These are phyloP conservation scores for Corylus avellana DNA, from an alignment of 306 rosid species.

Conservation along the genomic window DNA sequence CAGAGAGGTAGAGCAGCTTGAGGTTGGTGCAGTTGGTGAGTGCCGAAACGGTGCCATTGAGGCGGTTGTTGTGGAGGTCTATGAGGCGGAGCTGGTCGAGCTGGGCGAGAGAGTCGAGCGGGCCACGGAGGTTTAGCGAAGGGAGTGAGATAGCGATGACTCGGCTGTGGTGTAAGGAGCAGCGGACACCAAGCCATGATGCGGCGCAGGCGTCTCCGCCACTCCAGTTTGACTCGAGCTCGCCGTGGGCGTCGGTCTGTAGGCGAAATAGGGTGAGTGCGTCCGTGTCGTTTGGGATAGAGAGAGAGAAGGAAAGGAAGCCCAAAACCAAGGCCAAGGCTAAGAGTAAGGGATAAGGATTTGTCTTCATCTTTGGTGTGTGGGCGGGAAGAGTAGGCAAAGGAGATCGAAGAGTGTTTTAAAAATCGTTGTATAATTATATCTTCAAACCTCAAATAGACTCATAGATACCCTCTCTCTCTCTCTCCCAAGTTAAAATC, in stretches of 20 bases:
- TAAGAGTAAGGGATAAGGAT: constrained; percentile 7
- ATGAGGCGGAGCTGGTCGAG: constrained; percentile 83
- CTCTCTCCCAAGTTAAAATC: not conserved
- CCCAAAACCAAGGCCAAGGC: constrained; percentile 5
- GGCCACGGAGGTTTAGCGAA: constrained; percentile 81
- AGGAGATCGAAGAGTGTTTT: constrained; percentile 7
- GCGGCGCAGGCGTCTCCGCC: constrained; percentile 68
- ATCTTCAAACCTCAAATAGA: not conserved
- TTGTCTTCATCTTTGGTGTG: constrained; percentile 40
- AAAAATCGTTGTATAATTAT: not conserved
- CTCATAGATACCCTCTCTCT: not conserved
- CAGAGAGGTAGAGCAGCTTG: constrained; percentile 74
- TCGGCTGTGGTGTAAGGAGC: constrained; percentile 49
- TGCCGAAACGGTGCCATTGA: constrained; percentile 61
- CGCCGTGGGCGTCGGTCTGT: constrained; percentile 72
- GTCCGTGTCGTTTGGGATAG: constrained; percentile 54
- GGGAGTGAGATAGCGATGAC: constrained; percentile 66
- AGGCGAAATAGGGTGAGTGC: constrained; percentile 68
- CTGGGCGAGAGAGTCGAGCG: constrained; percentile 50
- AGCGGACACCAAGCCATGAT: constrained; percentile 71
- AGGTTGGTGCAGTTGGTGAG: constrained; percentile 73
- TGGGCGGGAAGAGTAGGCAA: constrained; percentile 38
- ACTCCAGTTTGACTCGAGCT: constrained; percentile 76
- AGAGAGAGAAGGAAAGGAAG: constrained; percentile 23
- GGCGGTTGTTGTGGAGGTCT: constrained; percentile 80